Conservation (phyloP, 495 filamentous ascomycete species). For the Amorphotheca resinae region DNA sequence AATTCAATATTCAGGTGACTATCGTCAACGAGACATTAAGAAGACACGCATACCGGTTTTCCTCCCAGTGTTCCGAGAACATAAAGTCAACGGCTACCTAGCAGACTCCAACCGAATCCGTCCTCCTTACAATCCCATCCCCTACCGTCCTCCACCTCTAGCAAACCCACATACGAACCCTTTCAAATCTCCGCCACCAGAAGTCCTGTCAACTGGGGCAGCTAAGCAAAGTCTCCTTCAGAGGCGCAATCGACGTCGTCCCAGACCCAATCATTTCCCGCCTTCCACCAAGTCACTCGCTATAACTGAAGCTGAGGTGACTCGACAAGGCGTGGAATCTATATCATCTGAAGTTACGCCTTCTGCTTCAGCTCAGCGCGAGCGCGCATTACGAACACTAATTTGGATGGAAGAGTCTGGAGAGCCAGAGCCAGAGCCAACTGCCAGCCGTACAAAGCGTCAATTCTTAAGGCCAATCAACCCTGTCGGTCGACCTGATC, state of each 20-base stretch:
- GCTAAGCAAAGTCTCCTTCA: background rate
- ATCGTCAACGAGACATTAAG: conserved; percentile 12
- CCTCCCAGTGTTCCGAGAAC: conserved; percentile 7
- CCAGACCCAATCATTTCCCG: background rate
- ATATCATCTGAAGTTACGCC: background rate
- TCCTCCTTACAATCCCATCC: background rate
- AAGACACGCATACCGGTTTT: conserved; percentile 12
- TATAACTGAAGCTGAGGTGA: background rate
- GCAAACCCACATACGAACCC: conserved; percentile 10
- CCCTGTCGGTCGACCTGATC: background rate
- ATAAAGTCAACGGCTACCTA: conserved; percentile 18
- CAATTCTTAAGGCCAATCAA: background rate
- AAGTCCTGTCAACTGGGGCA: conserved; percentile 3
- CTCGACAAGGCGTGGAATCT: background rate
- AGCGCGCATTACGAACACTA: background rate
- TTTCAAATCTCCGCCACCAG: conserved; percentile 15
- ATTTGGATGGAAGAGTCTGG: conserved; percentile 7
- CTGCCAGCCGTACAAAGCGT: background rate
- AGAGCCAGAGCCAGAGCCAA: conserved; percentile 2
- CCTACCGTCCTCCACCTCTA: conserved; percentile 3
- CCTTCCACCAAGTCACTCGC: background rate
- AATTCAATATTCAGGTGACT: conserved; percentile 10
- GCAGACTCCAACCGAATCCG: conserved; percentile 11
- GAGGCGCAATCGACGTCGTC: background rate
- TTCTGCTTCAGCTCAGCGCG: background rate